Evolutionary conservation across 768 basidiomycete species (phyloP).

Genomic region (Leucocoprinus leucothites): DNA sequence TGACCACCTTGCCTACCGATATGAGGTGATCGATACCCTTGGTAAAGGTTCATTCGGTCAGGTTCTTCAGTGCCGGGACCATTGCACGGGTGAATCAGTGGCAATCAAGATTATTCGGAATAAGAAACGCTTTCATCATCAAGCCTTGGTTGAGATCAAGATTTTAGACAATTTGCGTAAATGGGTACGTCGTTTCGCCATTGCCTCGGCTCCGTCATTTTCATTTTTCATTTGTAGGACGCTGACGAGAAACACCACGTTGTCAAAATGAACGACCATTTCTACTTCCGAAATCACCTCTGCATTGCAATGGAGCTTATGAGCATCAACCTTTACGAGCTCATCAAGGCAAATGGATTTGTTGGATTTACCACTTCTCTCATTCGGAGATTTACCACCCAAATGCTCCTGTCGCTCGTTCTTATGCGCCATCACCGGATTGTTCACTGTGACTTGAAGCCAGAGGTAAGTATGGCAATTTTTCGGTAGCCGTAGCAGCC

Average conservation of each 20-base stretch:
- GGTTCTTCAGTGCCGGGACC: constrained; percentile 92
- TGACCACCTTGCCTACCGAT: constrained; percentile 97
- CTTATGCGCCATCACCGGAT: constrained; percentile 97
- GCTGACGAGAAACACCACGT: constrained; percentile 96
- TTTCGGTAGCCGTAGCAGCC: background rate
- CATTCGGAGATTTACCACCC: constrained; percentile 93
- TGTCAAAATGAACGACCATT: constrained; percentile 97
- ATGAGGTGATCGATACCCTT: constrained; percentile 87
- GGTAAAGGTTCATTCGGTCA: constrained; percentile 99
- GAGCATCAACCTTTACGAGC: constrained; percentile 97
- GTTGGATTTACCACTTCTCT: constrained; percentile 95
- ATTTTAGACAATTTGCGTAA: constrained; percentile 93
- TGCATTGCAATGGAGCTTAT: constrained; percentile 98
- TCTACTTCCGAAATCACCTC: constrained; percentile 95
- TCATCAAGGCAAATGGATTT: constrained; percentile 99
- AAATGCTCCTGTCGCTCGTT: constrained; percentile 89
- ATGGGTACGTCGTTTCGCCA: constrained; percentile 69
- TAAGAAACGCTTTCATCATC: constrained; percentile 98
- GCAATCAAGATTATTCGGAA: constrained; percentile 99
- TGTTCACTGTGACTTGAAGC: constrained; percentile 98
- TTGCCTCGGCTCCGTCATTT: background rate
- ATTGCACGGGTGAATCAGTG: constrained; percentile 92
- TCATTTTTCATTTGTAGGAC: constrained; percentile 52
- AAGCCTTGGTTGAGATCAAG: constrained; percentile 98
- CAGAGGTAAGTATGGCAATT: constrained; percentile 61